Base-by-base conservation (phyloP, 805 yeast species). In the Saturnispora quitensis region DNA sequence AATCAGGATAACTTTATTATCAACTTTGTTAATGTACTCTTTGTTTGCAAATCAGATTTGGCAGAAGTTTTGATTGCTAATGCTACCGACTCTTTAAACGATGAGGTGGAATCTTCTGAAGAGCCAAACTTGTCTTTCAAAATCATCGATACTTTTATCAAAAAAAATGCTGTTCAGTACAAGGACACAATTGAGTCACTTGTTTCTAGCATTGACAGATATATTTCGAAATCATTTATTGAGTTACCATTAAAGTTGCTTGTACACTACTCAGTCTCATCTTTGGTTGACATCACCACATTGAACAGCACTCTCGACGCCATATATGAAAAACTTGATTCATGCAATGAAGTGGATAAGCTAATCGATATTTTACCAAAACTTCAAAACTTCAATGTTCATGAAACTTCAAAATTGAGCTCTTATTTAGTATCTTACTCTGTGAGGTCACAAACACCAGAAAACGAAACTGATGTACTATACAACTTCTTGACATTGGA, bases 401-500 rank as follows among this genome's bases (percentile, higher is more conserved):
- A 57, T 27, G 33, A 53, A 49, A 45, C 43, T 13, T 47, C 56
- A 20, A 27, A 50, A 5, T 20, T 45, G 18, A 34, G 50, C 17
- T 35, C 43, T 18, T 45, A 50, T 24, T 40, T 45, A 15, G 24
- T 69, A 68, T 38, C 56, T 64, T 27, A 72, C 59, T 52, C 45
- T 60, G 4, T 50, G 24, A 24, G 31, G 45, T 55, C 17, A 52
- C 46, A 55, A 13, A 40, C 54, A 15, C 54, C 48, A 5, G 53
- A 49, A 12, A 5, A 25, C 24, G 20, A 55, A 34, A 52, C 52
- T 43, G 27, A 53, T 9, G 22, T 62, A 7, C 43, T 66, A 12
- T 68, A 61, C 56, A 60, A 58, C 51, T 62, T 75, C 35, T 43
- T 75, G 7, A 70, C 65, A 4, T 60, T 64, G 5, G 68, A 67